Base-by-base conservation (phyloP, 2,329 filamentous ascomycete genomes). In the Pseudogymnoascus sp. region DNA sequence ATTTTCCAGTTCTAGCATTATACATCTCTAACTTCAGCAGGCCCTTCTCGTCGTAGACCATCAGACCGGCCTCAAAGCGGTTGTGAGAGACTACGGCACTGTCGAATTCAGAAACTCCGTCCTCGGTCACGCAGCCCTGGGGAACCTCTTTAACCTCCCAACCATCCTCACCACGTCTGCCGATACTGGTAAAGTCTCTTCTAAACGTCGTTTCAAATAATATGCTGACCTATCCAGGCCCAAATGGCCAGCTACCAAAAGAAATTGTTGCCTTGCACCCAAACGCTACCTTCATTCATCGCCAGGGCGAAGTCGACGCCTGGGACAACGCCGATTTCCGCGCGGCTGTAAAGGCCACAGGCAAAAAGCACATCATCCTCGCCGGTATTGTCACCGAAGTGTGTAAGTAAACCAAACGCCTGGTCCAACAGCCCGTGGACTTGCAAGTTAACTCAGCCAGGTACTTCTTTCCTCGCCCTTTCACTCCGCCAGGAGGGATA, bases 381-480 rank as follows among this genome's bases (percentile, higher is more conserved):
- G 87, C 79, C 2, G 88, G 89, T 6, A 90, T 91, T 68, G 81
- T 84, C 2, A 91, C 89, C 0, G 89, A 92, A 71, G 88, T 91
- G 63, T 91, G 87, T 80, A 72, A 64, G 71, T 73, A 9, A 8
- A 13, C 9, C n/a, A 36, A 39, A 17, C 7, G 38, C 15, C 58
- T 15, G 2, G 7, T 55, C 15, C 25, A 62, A 17, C 8, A 27
- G 33, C 10, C 25, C 21, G 27, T 35, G 9, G n/a, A n/a, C 5
- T 12, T 25, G 8, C 44, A 38, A 55, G 36, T 17, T 63, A 42
- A 25, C n/a, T 25, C 9, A 15, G n/a, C 31, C 68, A 78, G 80
- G 81, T 79, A 89, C 86, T 21, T 79, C 88, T 0, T 91, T 91
- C 77, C 80, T 89, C 5, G 86, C 89, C 0, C 80, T 91, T n/a